Base-by-base conservation (phyloP, 1,284 basidiomycete genomes). In the Puccinia novopanici region DNA sequence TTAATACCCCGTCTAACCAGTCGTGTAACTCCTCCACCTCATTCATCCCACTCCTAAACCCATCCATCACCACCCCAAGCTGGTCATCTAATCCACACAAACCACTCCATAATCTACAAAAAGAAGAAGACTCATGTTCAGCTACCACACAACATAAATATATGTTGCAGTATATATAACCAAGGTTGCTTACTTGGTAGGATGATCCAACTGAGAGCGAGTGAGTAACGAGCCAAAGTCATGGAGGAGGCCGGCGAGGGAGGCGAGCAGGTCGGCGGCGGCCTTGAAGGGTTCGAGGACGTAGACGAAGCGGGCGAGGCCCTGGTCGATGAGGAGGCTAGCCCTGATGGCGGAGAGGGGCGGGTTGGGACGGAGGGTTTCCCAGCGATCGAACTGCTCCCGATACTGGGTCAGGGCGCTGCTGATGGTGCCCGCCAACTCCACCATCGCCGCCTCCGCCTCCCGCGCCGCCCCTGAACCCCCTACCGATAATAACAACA, bases 1-100 rank as follows among this genome's bases (percentile, higher is more conserved):
- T 75, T 24, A 75, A n/a, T 10, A 59, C 19, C 2, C 30, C 73
- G n/a, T 75, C 73, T 9, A 63, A n/a, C 73, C 73, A 75, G 57
- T 75, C 55, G 40, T 61, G 24, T 10, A 75, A 19, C 34, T 75
- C 73, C 12, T 9, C n/a, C 4, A 75, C 17, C 12, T 40, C 34
- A 3, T 1, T 3, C 27, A 42, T 40, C 15, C 24, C 40, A 34
- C 57, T 24, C 3, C 10, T 17, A 2, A 75, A 24, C 1, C 30
- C 5, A 17, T 15, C 57, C 40, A 37, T 40, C 8, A 63, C 40
- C 27, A 37, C 13, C 8, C 3, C 37, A 8, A 9, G n/a, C n/a
- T 61, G 6, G 57, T 75, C 73, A 3, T 37, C 42, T 9, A 68
- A 15, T 12, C 24, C 8, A 27, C 67, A 15, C 1, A 68, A 22